Base-by-base conservation (phyloP, 2,329 filamentous ascomycete genomes). In the Lasiodiplodia theobromae region DNA sequence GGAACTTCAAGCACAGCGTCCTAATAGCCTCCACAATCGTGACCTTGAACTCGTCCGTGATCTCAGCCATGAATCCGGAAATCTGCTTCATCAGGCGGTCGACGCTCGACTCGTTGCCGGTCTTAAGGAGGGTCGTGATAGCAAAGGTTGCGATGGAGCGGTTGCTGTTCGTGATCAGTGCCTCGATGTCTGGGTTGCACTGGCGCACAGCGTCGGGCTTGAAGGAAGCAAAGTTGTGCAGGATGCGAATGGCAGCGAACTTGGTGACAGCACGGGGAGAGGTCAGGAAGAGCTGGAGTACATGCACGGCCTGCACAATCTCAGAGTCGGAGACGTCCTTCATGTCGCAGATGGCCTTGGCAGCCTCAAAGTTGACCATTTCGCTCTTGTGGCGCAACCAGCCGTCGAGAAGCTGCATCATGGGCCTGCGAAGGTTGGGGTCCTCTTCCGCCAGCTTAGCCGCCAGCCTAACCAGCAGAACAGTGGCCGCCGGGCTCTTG, bases 21-120 rank as follows among this genome's bases (percentile, higher is more conserved):
- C 96, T 92, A 77, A 99, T 97, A 52, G 96, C 96, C 81, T 99
- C 96, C 53, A 99, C 95, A 76, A 99, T 97, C n/a, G 96, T 99
- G 73, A 99, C 97, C 86, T 98, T 99, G 86, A 99, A 99, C 81
- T 99, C 96, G 77, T 99, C 96, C 7, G 95, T 97, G 73, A 98
- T 98, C 81, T 98, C 96, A 4, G 94, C 93, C 96, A 99, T 98
- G 84, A 99, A 97, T 49, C 92, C 91, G 28, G 93, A 94, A 71
- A 99, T 98, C 80, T 98, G 94, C 87, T 97, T 97, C 94, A 99
- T 97, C 73, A 99, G 83, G 66, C 96, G 90, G 79, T 99, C 96
- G 54, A 99, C 96, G 73, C 94, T 97, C 49, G 93, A 93, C 82
- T 99, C 96, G 77, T 98, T 99, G 70, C 96, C 96, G 12, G 96